Evolutionary conservation across 495 filamentous ascomycete species (phyloP).

Genomic region (Hapsidospora chrysogenum): DNA sequence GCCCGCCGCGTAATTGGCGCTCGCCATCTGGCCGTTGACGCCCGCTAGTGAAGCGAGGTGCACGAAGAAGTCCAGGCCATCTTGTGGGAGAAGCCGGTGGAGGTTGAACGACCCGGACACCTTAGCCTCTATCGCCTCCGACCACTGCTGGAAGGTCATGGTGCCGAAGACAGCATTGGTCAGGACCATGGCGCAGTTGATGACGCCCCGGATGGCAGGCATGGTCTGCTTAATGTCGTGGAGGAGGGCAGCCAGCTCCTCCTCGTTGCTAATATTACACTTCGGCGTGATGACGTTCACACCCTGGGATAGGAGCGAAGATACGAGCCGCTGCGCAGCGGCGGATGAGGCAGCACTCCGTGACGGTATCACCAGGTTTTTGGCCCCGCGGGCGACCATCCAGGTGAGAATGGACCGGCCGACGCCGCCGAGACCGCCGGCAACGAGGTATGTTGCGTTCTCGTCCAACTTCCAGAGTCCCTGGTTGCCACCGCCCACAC

Average conservation of each 20-base stretch:
- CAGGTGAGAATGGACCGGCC: slow-evolving; percentile 34
- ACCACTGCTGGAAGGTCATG: slow-evolving; percentile 26
- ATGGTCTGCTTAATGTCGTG: slow-evolving; percentile 12
- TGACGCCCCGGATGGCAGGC: slow-evolving; percentile 36
- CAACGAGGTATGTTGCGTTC: slow-evolving; percentile 34
- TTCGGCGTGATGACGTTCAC: slow-evolving; percentile 12
- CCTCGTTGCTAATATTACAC: slow-evolving; percentile 21
- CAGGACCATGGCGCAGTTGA: slow-evolving; percentile 32
- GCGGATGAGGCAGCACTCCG: slow-evolving; percentile 21
- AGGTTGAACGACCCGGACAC: slow-evolving; percentile 27
- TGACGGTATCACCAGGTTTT: slow-evolving; percentile 33
- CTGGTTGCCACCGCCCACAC: slow-evolving; percentile 4
- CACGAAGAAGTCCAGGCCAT: slow-evolving; percentile 44
- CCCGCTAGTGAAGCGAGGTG: slow-evolving; percentile 36
- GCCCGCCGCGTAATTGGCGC: slow-evolving; percentile 42
- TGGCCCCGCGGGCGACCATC: slow-evolving; percentile 37
- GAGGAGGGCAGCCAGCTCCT: slow-evolving; percentile 6
- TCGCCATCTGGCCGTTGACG: slow-evolving; percentile 29
- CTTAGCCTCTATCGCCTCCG: slow-evolving; percentile 19
- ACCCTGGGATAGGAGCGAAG: slow-evolving; percentile 8
- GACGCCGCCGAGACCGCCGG: slow-evolving; percentile 40
- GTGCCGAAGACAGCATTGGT: slow-evolving; percentile 30
- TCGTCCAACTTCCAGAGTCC: slow-evolving; percentile 10
- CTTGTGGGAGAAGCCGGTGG: slow-evolving; percentile 18
- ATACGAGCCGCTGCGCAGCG: slow-evolving; percentile 8